phyloP scores from a whole-genome alignment of 2,329 filamentous ascomycete genomes.

The Fragosphaeria purpurea region DNA sequence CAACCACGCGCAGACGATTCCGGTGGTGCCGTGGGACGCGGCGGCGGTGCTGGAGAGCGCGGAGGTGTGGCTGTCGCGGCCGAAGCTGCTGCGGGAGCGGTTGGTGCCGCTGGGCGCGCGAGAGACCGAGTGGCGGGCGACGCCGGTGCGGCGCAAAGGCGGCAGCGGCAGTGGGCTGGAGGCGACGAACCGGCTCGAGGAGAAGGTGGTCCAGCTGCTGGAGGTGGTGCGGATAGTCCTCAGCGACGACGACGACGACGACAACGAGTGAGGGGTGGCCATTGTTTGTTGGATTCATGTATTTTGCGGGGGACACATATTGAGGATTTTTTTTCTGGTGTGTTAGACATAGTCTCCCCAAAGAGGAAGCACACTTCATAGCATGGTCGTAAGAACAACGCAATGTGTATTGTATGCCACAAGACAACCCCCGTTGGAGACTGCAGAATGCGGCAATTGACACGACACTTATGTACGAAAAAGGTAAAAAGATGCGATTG shows the following conservation, averaged over 20 bases:
- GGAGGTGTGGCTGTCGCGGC: constrained; percentile 66
- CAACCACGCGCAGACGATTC: constrained; percentile 62
- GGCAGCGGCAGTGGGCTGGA: constrained; percentile 22
- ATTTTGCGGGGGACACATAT: background rate
- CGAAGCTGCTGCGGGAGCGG: constrained; percentile 58
- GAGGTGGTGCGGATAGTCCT: constrained; percentile 48
- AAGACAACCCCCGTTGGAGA: background rate
- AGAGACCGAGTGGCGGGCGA: constrained; percentile 54
- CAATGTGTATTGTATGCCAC: background rate
- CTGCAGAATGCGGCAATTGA: no score
- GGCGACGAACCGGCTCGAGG: constrained; percentile 59
- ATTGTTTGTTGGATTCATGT: background rate
- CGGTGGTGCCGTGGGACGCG: constrained; percentile 65
- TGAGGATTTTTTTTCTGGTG: background rate
- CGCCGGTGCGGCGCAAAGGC: constrained; percentile 24
- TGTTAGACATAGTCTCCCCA: background rate
- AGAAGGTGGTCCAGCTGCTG: constrained; percentile 63
- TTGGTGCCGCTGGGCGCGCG: constrained; percentile 63
- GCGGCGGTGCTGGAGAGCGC: constrained; percentile 67
- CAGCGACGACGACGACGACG: constrained; percentile 30
- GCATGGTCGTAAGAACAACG: no score
- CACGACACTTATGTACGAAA: no score
- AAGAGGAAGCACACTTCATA: no score
- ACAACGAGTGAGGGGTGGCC: no score
- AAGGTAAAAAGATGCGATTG: no score